These are phyloP conservation scores for Eucalyptus decipiens DNA, from an alignment of 345 rosid genomes.

Conservation along the genomic window DNA sequence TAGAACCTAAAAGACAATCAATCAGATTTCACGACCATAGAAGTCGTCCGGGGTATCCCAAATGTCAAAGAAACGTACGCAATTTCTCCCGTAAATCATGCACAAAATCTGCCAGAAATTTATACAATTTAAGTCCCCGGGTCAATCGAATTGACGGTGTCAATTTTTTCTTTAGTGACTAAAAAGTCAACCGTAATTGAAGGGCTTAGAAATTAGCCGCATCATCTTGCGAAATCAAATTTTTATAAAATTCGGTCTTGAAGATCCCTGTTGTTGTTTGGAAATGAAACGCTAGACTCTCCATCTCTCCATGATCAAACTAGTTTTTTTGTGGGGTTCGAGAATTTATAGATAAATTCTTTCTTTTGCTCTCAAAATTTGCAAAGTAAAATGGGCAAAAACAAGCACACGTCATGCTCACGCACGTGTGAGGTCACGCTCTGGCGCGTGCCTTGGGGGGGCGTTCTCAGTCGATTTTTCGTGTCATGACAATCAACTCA, in stretches of 20 bases:
- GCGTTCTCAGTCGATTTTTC: background rate
- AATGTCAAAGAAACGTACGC: background rate
- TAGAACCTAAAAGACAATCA: background rate
- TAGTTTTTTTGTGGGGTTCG: background rate
- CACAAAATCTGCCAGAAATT: constrained; percentile 3
- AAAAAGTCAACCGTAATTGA: background rate
- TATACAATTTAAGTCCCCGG: background rate
- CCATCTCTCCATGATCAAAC: background rate
- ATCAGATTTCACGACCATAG: background rate
- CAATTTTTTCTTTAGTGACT: background rate
- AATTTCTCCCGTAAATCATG: constrained; percentile 2
- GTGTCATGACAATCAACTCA: background rate
- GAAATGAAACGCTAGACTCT: background rate
- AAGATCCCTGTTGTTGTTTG: background rate
- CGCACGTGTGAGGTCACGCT: background rate
- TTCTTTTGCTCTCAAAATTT: background rate
- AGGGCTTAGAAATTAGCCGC: background rate
- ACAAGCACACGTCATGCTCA: background rate
- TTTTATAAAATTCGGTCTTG: background rate
- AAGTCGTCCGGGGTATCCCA: background rate
- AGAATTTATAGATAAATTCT: background rate
- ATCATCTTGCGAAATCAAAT: background rate
- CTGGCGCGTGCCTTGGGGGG: background rate
- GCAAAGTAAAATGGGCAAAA: background rate
- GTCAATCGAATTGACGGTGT: background rate